Conservation (phyloP, 2,329 filamentous ascomycete species). For the Fusarium sp. region DNA sequence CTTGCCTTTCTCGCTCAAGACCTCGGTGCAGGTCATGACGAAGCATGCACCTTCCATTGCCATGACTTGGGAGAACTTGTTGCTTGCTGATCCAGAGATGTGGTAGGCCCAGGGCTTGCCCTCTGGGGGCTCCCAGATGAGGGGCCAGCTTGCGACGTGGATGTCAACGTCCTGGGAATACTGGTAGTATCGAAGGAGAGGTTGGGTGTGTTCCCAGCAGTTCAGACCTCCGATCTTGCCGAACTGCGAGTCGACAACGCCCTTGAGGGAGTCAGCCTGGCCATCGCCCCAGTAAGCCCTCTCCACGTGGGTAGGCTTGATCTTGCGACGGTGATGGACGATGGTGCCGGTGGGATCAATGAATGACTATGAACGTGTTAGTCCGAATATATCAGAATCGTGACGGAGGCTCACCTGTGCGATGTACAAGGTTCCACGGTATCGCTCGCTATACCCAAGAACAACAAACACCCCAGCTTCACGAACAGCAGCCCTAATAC, state of each 20-base stretch:
- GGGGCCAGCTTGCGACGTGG: constrained; percentile 58
- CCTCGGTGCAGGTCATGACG: constrained; percentile 60
- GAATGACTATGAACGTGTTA: constrained; percentile 45
- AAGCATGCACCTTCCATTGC: constrained; percentile 63
- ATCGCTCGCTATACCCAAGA: constrained; percentile 54
- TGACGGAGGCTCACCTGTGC: constrained; percentile 33
- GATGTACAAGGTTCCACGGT: constrained; percentile 52
- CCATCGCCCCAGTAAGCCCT: constrained; percentile 58
- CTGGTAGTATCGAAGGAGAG: constrained; percentile 57
- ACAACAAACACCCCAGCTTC: constrained; percentile 54
- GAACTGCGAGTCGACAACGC: constrained; percentile 49
- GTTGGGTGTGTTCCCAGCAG: constrained; percentile 61
- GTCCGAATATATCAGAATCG: neutral
- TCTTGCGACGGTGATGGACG: constrained; percentile 54
- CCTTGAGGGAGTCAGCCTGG: constrained; percentile 49
- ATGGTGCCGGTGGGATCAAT: constrained; percentile 53
- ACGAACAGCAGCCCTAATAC: constrained; percentile 55
- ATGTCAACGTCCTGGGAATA: constrained; percentile 54
- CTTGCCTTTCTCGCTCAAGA: constrained; percentile 50
- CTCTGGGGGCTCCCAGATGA: constrained; percentile 23
- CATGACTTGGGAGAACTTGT: constrained; percentile 58
- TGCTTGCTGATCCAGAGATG: constrained; percentile 34
- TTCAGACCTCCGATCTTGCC: constrained; percentile 54
- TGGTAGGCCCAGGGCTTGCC: constrained; percentile 47
- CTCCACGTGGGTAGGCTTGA: constrained; percentile 62